These are phyloP conservation scores for Selenicereus undatus DNA, from an alignment of 148 eudicot species.

Conservation along the genomic window DNA sequence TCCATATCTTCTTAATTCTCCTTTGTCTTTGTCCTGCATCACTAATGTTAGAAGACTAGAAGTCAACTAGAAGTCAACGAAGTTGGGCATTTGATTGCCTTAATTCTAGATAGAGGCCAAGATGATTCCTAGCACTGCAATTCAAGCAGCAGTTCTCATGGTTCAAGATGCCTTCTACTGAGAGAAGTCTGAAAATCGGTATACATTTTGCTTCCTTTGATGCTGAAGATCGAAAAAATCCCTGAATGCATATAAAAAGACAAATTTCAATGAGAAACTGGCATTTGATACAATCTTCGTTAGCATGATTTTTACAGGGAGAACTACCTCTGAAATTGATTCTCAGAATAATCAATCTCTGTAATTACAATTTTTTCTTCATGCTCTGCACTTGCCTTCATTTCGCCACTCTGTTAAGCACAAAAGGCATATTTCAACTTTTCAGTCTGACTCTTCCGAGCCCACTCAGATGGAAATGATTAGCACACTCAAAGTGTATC, in stretches of 20 bases:
- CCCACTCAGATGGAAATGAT: not conserved
- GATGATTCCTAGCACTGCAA: not conserved
- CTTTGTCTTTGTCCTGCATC: too few species aligned
- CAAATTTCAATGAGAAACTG: not conserved
- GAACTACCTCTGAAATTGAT: conserved; percentile 21
- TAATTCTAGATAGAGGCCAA: not conserved
- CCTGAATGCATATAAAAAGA: not conserved
- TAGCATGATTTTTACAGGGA: not conserved
- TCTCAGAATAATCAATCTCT: conserved; percentile 25
- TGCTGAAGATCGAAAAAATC: not conserved
- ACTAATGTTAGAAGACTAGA: too few species aligned
- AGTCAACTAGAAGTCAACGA: too few species aligned
- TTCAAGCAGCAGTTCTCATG: not conserved
- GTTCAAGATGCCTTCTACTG: not conserved
- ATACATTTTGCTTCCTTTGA: not conserved
- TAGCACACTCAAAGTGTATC: not conserved
- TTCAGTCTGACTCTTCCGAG: not conserved
- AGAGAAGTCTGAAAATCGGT: not conserved
- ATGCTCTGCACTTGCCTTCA: conserved; percentile 13
- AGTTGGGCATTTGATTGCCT: too few species aligned
- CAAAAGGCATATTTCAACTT: not conserved
- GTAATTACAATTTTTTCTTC: conserved; percentile 20
- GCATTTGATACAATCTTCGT: not conserved
- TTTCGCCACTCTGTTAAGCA: conserved; percentile 19
- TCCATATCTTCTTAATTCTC: too few species aligned